phyloP scores from a whole-genome alignment of 2,329 filamentous ascomycete genomes.

The Aspergillus aculeatinus region DNA sequence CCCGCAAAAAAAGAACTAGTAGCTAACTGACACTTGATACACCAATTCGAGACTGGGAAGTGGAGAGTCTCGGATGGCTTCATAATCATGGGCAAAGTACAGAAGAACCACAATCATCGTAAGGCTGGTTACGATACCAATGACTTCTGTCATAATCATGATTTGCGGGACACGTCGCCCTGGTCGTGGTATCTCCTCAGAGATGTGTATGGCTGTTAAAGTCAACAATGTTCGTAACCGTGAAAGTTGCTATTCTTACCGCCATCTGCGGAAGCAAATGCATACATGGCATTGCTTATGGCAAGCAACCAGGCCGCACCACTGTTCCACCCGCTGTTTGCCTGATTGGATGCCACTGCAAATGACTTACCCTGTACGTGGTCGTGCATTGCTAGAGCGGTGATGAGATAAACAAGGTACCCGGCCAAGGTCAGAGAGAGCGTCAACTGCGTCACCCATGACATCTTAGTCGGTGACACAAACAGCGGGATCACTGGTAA shows the following conservation, averaged over 20 bases:
- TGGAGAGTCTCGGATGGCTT: background rate
- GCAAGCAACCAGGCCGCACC: conserved; percentile 13
- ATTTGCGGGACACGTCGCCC: conserved; percentile 7
- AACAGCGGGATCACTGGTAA: conserved; percentile 14
- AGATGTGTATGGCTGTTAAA: conserved; percentile 18
- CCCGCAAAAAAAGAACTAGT: background rate
- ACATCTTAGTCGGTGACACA: conserved; percentile 5
- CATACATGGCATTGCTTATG: conserved; percentile 22
- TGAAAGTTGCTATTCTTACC: background rate
- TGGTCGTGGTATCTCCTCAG: conserved; percentile 16
- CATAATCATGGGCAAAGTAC: background rate
- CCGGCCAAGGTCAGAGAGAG: conserved; percentile 6
- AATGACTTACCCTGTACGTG: background rate
- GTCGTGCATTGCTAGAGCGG: conserved; percentile 4
- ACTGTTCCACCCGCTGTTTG: conserved; percentile 11
- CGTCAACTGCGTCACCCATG: background rate
- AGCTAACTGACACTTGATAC: background rate
- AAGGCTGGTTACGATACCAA: background rate
- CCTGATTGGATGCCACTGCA: conserved; percentile 1
- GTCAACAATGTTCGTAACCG: background rate
- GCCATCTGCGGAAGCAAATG: conserved; percentile 17
- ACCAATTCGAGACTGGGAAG: conserved; percentile 3
- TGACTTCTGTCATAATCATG: conserved; percentile 3
- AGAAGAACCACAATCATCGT: conserved; percentile 2
- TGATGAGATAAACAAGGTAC: conserved; percentile 6